Base-by-base conservation (phyloP, 2,329 filamentous ascomycete genomes). In the Rutstroemia sp. region DNA sequence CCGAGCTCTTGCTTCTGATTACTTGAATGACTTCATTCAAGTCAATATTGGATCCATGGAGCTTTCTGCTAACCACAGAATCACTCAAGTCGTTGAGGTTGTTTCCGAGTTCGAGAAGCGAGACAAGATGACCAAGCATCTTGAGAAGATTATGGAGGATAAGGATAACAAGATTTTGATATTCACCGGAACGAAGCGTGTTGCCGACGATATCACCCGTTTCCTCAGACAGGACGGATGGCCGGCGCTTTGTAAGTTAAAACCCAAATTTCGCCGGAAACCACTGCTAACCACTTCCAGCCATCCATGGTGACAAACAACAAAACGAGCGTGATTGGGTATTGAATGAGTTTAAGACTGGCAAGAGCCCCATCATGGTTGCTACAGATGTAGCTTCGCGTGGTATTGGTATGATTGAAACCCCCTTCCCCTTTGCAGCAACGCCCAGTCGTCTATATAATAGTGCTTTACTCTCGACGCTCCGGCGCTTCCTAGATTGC, bases 301-400 rank as follows among this genome's bases (percentile, higher is more conserved):
- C 94, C 61, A 97, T 99, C 67, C 94, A 99, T 80, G 94, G 94
- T 71, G 94, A 97, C 78, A 97, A 97, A 81, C 92, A 96, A 73
- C 94, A 99, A 72, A 96, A 96, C 75, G 94, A 99, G 79, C 92
- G 94, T 79, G 94, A 97, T 75, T 97, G 94, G 91, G 94, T 97
- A 69, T 81, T 99, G 72, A 95, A 97, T 75, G 92, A 97, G 75
- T 99, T 99, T 85, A 99, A 97, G 86, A 89, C 89, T 64, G 92
- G 91, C 77, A 96, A 97, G 82, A 96, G 91, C 78, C 94, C 94
- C 72, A 95, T 99, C 84, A 96, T 99, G 92, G 94, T 99, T 78
- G 94, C 94, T 78, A 99, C 94, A 65, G 94, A 97, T 72, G 94
- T 99, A 77, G 94, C 94, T 78, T 97, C 94, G 72, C 94, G 94